phyloP scores from a whole-genome alignment of 2,329 filamentous ascomycete genomes.

The Pseudogymnoascus sp. region DNA sequence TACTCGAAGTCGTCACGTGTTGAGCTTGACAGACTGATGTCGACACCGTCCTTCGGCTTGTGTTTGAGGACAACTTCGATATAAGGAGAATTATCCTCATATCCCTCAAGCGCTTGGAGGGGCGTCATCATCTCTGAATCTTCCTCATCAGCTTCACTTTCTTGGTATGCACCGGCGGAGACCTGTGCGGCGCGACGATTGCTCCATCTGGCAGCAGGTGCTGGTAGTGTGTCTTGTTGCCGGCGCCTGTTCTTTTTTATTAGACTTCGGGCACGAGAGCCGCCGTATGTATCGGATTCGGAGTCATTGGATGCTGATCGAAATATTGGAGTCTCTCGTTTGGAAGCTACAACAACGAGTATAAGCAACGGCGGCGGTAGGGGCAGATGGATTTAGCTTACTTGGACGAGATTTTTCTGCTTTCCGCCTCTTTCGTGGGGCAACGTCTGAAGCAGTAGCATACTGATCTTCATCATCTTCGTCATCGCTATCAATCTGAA shows the following conservation, averaged over 20 bases:
- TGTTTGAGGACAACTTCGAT: constrained; percentile 91
- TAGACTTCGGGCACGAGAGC: constrained; percentile 59
- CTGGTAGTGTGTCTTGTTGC: constrained; percentile 58
- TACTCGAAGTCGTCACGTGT: constrained; percentile 76
- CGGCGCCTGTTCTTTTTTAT: constrained; percentile 75
- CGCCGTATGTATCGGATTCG: constrained; percentile 72
- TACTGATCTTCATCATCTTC: constrained; percentile 43
- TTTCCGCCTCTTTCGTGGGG: constrained; percentile 60
- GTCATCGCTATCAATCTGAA: constrained; percentile 49
- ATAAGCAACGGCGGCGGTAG: constrained; percentile 18
- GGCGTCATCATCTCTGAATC: constrained; percentile 58
- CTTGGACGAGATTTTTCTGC: constrained; percentile 57
- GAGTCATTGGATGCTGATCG: constrained; percentile 53
- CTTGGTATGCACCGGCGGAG: constrained; percentile 55
- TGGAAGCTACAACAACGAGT: constrained; percentile 43
- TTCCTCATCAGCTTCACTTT: constrained; percentile 58
- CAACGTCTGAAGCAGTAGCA: constrained; percentile 66
- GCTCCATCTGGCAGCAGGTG: constrained; percentile 77
- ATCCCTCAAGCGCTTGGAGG: constrained; percentile 61
- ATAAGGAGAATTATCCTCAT: constrained; percentile 72
- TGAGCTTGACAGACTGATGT: constrained; percentile 47
- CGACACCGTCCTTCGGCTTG: constrained; percentile 62
- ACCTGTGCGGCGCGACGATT: constrained; percentile 74
- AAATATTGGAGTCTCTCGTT: constrained; percentile 49
- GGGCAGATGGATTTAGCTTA: constrained; percentile 34